These are phyloP conservation scores for Bruguiera hainesii DNA, from an alignment of 441 rosid genomes.

Conservation along the genomic window DNA sequence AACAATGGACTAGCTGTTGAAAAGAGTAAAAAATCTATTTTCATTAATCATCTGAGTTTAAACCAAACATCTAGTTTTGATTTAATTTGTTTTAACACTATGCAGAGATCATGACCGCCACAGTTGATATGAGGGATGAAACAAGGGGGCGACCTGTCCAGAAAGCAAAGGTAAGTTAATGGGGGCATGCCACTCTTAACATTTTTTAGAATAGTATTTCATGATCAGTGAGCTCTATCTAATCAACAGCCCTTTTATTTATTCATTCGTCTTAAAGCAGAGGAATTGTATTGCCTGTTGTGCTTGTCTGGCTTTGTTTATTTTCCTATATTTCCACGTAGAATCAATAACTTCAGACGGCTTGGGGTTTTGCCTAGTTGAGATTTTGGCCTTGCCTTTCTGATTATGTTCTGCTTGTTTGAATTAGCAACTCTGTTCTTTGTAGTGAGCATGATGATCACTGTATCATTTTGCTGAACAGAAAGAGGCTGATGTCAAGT, in stretches of 20 bases:
- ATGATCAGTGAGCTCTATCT: neutral
- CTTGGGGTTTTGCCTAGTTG: no score
- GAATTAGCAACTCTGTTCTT: neutral
- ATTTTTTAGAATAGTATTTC: neutral
- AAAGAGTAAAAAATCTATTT: constrained; percentile 41
- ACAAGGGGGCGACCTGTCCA: constrained; percentile 70
- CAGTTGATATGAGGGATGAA: constrained; percentile 78
- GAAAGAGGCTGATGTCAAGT: neutral
- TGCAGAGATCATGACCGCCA: constrained; percentile 61
- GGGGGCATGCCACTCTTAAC: constrained; percentile 27
- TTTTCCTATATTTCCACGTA: neutral
- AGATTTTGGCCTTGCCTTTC: neutral
- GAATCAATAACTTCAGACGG: no score
- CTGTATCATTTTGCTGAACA: no score
- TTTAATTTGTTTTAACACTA: constrained; percentile 9
- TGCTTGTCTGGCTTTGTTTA: neutral
- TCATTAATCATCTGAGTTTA: neutral
- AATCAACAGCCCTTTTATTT: neutral
- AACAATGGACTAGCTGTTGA: constrained; percentile 77
- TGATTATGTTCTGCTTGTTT: neutral
- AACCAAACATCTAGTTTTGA: constrained; percentile 10
- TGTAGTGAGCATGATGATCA: neutral
- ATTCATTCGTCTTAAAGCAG: neutral
- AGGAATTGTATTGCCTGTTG: neutral
- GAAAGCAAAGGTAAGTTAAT: constrained; percentile 61